These are phyloP conservation scores for Omphalea diandra DNA, from an alignment of 441 rosid species.

Conservation along the genomic window DNA sequence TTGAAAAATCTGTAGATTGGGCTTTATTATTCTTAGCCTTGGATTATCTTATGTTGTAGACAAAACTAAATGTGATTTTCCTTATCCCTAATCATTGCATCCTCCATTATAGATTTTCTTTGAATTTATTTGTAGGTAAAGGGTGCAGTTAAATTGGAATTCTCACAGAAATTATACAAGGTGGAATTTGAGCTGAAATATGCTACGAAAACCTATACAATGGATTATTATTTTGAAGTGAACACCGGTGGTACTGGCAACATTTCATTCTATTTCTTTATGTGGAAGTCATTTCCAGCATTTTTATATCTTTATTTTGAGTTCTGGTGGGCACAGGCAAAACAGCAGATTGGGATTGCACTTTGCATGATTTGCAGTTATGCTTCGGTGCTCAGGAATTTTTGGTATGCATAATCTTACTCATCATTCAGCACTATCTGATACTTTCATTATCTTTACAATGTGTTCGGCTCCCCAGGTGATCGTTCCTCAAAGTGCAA, in stretches of 20 bases:
- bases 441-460: conserved; percentile 15
- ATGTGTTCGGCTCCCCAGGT: conserved; percentile 46
- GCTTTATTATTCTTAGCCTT: background rate
- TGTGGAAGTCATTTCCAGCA: conserved; percentile 7
- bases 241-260: conserved; percentile 43
- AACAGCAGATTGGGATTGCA: conserved; percentile 56
- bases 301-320: conserved; percentile 31
- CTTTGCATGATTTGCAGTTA: conserved; percentile 87
- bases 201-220: conserved; percentile 71
- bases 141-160: conserved; percentile 71
- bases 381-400: conserved; percentile 95
- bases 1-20: background rate
- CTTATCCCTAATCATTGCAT: background rate
- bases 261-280: conserved; percentile 18
- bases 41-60: background rate
- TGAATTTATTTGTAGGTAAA: conserved; percentile 59
- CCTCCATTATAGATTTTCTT: conserved; percentile 19
- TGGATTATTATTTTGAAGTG: conserved; percentile 82
- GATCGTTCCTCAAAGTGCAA: conserved; percentile 97
- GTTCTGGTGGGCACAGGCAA: conserved; percentile 54
- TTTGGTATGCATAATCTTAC: conserved; percentile 55
- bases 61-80: background rate
- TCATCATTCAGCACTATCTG: conserved; percentile 6
- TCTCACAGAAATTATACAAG: conserved; percentile 54
- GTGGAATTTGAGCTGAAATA: conserved; percentile 74